Conservation (phyloP, 2,329 filamentous ascomycete genomes). For the Arthrobotrys musiformis region DNA sequence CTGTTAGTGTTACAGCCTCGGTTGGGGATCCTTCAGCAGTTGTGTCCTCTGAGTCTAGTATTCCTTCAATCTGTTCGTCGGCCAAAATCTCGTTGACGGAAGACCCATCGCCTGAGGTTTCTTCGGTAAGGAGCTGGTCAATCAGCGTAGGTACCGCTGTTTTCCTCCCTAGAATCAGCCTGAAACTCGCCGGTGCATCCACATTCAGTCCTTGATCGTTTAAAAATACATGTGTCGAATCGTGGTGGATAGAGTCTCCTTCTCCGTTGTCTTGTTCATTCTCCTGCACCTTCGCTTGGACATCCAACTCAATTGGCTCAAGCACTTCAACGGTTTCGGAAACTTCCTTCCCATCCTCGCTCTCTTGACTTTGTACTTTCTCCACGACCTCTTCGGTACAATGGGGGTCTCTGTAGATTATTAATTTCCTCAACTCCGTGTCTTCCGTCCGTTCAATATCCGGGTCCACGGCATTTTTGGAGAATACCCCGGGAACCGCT, state of each 20-base stretch:
- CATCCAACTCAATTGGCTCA: conserved; percentile 29
- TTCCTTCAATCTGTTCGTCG: neutral
- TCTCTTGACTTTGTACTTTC: neutral
- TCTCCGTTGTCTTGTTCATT: neutral
- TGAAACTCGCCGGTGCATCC: conserved; percentile 42
- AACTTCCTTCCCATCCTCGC: conserved; percentile 3
- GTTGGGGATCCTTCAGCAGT: neutral
- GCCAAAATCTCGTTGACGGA: neutral
- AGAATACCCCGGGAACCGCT: conserved; percentile 11
- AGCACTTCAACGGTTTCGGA: conserved; percentile 14
- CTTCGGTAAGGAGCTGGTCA: neutral
- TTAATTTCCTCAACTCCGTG: conserved; percentile 35
- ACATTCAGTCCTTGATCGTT: conserved; percentile 28
- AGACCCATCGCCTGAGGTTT: neutral
- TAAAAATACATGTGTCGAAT: conserved; percentile 21
- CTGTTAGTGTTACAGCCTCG: neutral
- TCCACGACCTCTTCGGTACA: conserved; percentile 34
- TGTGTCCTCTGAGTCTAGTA: neutral
- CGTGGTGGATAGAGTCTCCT: neutral
- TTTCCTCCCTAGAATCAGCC: conserved; percentile 33
- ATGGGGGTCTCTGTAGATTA: conserved; percentile 40
- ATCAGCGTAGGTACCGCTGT: neutral
- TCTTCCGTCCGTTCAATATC: conserved; percentile 30
- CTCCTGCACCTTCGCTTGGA: conserved; percentile 2
- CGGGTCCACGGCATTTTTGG: conserved; percentile 13